Base-by-base conservation (phyloP, 768 basidiomycete genomes). In the Neoboletus magnificus region DNA sequence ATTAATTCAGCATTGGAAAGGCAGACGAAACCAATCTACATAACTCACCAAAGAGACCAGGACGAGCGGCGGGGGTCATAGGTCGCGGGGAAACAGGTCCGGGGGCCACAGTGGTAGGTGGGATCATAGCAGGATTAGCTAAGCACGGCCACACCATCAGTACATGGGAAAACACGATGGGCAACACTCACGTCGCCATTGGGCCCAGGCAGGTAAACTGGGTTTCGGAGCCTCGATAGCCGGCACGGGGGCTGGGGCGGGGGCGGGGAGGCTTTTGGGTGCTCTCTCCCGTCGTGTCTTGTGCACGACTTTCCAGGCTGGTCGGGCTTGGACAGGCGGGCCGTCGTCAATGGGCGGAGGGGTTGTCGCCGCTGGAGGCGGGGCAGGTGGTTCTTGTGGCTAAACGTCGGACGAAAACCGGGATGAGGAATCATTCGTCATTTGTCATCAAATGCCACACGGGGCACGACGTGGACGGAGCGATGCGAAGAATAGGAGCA, bases 161-260 rank as follows among this genome's bases (percentile, higher is more conserved):
- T 5, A 5, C 3, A 18, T 8, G 22, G 22, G 3, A 23, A 32
- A 25, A 12, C 20, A 0, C 15, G 12, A 13, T 12, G 27, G 18
- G 18, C 22, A 36, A 39, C 9, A 59, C 59, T 32, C 67, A 92
- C 89, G 90, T 76, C 84, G 79, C 90, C 89, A 92, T 62, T 91
- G 88, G 1, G 89, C 83, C 90, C 90, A 92, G 1, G 90, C 82
- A n/a, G 89, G 88, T 29, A 82, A 20, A 35, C 80, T 78, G 0
- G 80, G 77, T 62, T 81, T 79, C 0, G 81, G 75, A 12, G 76
- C 71, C 27, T 75, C 76, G 27, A 76, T 73, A 0, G 78, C 77
- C 12, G 77, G 72, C 9, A 68, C 57, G 0, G 70, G 62, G 2
- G 63, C 48, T 7, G 77, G 77, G 0, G 47, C 43, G 0, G 65